Evolutionary conservation across 768 basidiomycete species (phyloP).

Genomic region (Macrolepiota dolichaula): DNA sequence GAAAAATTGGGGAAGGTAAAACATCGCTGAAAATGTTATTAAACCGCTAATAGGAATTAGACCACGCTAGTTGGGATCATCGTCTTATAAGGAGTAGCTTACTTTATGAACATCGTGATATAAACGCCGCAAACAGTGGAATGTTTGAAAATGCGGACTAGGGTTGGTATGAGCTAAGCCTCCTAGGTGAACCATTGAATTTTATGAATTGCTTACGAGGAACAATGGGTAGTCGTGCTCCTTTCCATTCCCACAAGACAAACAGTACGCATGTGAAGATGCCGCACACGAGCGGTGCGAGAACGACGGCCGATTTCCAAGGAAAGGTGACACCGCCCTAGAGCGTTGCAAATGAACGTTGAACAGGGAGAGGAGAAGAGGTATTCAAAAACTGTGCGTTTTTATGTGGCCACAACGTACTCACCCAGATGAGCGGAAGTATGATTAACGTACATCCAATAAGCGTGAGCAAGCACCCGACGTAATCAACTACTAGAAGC

Average conservation of each 20-base stretch:
- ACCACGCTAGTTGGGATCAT: neutral
- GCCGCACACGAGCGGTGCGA: slow-evolving; percentile 57
- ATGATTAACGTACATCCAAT: slow-evolving; percentile 60
- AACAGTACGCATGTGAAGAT: slow-evolving; percentile 53
- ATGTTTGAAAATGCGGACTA: slow-evolving; percentile 72
- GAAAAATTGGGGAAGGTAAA: slow-evolving; percentile 75
- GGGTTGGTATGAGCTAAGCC: neutral
- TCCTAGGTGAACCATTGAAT: neutral
- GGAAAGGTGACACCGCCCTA: slow-evolving; percentile 72
- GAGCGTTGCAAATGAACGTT: neutral
- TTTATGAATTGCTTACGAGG: slow-evolving; percentile 44
- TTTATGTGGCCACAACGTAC: slow-evolving; percentile 12
- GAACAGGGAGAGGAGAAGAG: neutral
- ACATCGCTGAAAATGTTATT: slow-evolving; percentile 60
- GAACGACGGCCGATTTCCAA: slow-evolving; percentile 65
- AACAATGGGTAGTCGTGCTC: slow-evolving; percentile 67
- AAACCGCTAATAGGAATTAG: slow-evolving; percentile 39
- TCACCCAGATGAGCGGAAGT: slow-evolving; percentile 70
- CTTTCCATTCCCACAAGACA: slow-evolving; percentile 71
- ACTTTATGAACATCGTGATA: slow-evolving; percentile 69
- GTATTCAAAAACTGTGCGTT: neutral
- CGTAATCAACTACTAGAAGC: slow-evolving; percentile 60
- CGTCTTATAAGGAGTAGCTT: slow-evolving; percentile 13
- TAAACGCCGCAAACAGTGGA: slow-evolving; percentile 66
- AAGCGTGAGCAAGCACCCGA: slow-evolving; percentile 57